phyloP scores from a whole-genome alignment of 768 basidiomycete genomes.

The Boletus rubescentipes region DNA sequence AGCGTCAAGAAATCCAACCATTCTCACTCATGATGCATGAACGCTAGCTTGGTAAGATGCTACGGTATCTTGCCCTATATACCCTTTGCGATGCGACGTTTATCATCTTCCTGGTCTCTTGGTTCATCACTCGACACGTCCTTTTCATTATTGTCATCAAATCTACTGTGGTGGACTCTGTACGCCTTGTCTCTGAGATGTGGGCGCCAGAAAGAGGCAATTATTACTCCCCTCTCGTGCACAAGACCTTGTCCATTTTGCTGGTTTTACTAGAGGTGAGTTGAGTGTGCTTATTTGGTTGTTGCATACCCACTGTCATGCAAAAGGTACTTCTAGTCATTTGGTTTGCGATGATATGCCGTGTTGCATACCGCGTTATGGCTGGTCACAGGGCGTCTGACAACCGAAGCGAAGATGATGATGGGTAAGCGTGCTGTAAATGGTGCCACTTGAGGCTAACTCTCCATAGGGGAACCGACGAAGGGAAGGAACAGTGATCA shows the following conservation, averaged over 20 bases:
- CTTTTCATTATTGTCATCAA: too few relatives aligned
- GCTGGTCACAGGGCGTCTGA: constrained; percentile 78
- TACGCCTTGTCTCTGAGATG: too few relatives aligned
- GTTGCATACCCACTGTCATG: constrained; percentile 8
- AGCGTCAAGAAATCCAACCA: neutral
- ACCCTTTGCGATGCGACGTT: constrained; percentile 69
- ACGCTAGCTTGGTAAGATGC: constrained; percentile 85
- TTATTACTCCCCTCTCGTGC: too few relatives aligned
- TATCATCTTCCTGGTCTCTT: too few relatives aligned
- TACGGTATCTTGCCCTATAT: constrained; percentile 72
- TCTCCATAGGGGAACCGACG: constrained; percentile 13
- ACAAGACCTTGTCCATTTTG: constrained; percentile 52
- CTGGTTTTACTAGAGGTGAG: constrained; percentile 63
- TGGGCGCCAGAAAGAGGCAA: too few relatives aligned
- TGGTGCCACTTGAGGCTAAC: constrained; percentile 8
- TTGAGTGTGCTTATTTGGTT: neutral
- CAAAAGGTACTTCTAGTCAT: constrained; percentile 70
- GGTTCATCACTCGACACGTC: too few relatives aligned
- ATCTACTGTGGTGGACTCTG: too few relatives aligned
- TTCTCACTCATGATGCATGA: constrained; percentile 6
- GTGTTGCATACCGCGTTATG: constrained; percentile 79
- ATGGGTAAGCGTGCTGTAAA: constrained; percentile 38
- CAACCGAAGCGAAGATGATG: constrained; percentile 80
- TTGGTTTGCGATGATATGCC: constrained; percentile 87
- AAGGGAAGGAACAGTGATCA: constrained; percentile 28